These are phyloP conservation scores for Podospora comata DNA, from an alignment of 495 filamentous ascomycete species.

Conservation along the genomic window DNA sequence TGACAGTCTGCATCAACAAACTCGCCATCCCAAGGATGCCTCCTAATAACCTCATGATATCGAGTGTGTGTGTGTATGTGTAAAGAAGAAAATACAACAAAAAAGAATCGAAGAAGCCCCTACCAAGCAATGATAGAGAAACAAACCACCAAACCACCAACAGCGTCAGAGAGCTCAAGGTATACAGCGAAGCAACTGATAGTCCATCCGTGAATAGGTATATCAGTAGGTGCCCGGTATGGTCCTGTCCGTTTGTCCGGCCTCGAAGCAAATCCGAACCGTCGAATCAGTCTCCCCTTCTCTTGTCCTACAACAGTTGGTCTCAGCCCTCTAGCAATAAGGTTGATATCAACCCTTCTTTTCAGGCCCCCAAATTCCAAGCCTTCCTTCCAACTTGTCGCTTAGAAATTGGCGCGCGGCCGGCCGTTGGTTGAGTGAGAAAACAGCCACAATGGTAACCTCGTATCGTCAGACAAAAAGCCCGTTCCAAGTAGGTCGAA, in stretches of 20 bases:
- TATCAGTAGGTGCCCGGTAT: background rate
- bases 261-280: background rate
- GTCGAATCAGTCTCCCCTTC: background rate
- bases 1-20: conserved; percentile 25
- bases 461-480: background rate
- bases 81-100: conserved; percentile 16
- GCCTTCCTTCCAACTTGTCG: background rate
- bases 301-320: background rate
- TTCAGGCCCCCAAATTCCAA: too few species aligned
- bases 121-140: background rate
- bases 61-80: background rate
- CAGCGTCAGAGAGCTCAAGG: background rate
- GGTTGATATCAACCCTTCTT: background rate
- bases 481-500: background rate
- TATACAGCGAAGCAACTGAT: conserved; percentile 19
- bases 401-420: background rate
- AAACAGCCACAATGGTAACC: background rate
- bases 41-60: conserved; percentile 28
- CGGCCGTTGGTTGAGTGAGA: background rate
- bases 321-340: background rate
- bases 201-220: background rate
- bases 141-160: background rate
- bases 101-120: conserved; percentile 15
- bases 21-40: conserved; percentile 15
- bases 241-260: background rate